Conservation (phyloP, 176 grass and related monocot genomes). For the Stipa capillata region DNA sequence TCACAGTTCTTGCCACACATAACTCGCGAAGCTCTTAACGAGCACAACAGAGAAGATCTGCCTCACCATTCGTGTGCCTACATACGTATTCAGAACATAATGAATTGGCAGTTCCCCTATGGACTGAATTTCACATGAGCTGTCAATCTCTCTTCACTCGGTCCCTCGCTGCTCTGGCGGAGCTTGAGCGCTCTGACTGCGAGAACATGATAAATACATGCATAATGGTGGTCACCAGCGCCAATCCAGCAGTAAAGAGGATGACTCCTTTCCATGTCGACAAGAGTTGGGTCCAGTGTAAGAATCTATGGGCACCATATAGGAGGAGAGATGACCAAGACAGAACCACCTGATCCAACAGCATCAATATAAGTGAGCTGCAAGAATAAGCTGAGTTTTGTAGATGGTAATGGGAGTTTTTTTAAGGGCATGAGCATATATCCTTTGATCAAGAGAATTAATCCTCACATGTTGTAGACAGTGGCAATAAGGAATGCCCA, state of each 20-base stretch:
- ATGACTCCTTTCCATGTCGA: slow-evolving; percentile 52
- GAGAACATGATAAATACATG: slow-evolving; percentile 62
- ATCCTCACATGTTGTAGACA: background rate
- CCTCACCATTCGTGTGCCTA: background rate
- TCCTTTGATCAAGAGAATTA: background rate
- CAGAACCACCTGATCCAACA: slow-evolving; percentile 41
- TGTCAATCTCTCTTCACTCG: slow-evolving; percentile 43
- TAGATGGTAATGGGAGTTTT: no score
- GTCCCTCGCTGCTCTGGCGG: slow-evolving; percentile 39
- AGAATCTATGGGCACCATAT: slow-evolving; percentile 42
- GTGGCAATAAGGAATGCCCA: background rate
- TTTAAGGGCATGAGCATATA: no score
- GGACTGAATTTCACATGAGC: background rate
- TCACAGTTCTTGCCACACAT: background rate
- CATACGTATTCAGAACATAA: background rate
- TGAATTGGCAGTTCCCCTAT: background rate
- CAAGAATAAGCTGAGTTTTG: no score
- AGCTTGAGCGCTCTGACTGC: slow-evolving; percentile 46
- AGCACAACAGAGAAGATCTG: background rate
- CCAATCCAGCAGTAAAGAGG: slow-evolving; percentile 22
- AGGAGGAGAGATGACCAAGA: slow-evolving; percentile 53
- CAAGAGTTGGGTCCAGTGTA: slow-evolving; percentile 50
- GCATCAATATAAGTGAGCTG: slow-evolving; percentile 8
- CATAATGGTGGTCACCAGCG: slow-evolving; percentile 42
- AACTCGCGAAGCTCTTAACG: background rate